Percentiles rank a stretch among this genome's conserved stretches.
phyloP scores from a whole-genome alignment of 495 filamentous ascomycete genomes.

The Neurospora sp. region DNA sequence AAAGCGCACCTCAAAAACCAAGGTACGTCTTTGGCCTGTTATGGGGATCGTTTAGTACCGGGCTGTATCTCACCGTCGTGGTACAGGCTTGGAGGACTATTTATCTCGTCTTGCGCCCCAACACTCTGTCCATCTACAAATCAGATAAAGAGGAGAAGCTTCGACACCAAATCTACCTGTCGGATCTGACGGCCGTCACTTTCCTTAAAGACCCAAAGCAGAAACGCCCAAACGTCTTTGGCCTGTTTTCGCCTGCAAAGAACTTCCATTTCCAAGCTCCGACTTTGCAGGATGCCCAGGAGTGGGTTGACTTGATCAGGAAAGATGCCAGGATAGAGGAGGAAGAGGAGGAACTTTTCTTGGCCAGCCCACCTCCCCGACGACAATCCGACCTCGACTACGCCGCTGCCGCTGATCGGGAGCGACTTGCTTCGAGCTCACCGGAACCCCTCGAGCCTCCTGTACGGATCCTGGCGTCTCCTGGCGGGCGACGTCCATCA shows the following conservation, averaged over 20 bases:
- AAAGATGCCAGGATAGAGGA: conserved; percentile 73
- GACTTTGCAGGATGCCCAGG: conserved; percentile 63
- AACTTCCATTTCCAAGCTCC: conserved; percentile 83
- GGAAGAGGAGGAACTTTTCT: conserved; percentile 69
- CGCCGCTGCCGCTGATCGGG: conserved; percentile 7
- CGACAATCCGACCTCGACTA: conserved; percentile 23
- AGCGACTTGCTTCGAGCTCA: conserved; percentile 47
- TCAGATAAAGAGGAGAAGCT: conserved; percentile 82
- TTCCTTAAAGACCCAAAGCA: conserved; percentile 80
- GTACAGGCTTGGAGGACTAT: conserved; percentile 74
- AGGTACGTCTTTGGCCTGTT: conserved; percentile 45
- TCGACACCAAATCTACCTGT: conserved; percentile 74
- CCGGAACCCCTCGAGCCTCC: conserved; percentile 44
- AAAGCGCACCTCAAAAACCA: conserved; percentile 87
- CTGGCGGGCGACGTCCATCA: conserved; percentile 35
- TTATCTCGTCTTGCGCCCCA: conserved; percentile 84
- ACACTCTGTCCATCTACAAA: conserved; percentile 92
- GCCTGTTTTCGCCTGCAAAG: conserved; percentile 81
- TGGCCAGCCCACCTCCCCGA: conserved; percentile 47
- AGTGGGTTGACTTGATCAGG: conserved; percentile 81
- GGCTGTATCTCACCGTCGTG: conserved; percentile 6
- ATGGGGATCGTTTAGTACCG: neutral
- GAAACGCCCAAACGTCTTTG: conserved; percentile 72
- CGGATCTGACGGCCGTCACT: conserved; percentile 85
- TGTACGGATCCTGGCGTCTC: conserved; percentile 19